Base-by-base conservation (phyloP, 2,329 filamentous ascomycete species). In the Ophiocordyceps camponoti-leonardi region DNA sequence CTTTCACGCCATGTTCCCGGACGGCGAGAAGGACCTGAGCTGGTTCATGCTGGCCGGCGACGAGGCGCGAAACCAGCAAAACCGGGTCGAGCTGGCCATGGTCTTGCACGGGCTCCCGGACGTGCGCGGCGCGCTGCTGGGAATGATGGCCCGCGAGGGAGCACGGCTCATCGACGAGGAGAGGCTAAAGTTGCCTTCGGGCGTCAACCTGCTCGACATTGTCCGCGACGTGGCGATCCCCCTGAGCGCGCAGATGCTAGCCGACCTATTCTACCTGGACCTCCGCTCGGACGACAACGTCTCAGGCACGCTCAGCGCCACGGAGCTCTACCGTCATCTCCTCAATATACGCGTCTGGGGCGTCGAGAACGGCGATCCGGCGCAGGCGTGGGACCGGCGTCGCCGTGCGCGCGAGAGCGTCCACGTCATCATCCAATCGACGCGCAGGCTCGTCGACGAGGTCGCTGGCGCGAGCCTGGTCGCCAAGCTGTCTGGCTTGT, bases 261-360 rank as follows among this genome's bases (percentile, higher is more conserved):
- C 73, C 0, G 70, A 77, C 40, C 60, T 75, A 13, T 76, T 78
- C 56, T 75, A 73, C 45, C 62, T 79, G 31, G 77, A 78, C 3
- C 53, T 81, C 28, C 73, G 75, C 51, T 72, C 69, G 0, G 59
- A 66, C 0, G 66, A 76, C 51, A 68, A 71, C 19, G 75, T 75
- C 0, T 60, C 62, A 11, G 76, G 76, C 11, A 56, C 53, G 0
- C 60, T 67, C n/a, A 56, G 59, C 4, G 50, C 56, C 1, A 55
- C 63, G 1, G 61, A 69, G 18, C 50, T 72, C 26, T 72, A 69
- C 54, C 57, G 56, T 1, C 50, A 62, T 19, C 55, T 71, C 20
- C 52, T 67, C 18, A 59, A 69, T 46, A 57, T 72, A 22, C 67
- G 68, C 31, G 58, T 61, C 46, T 71, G 63, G 60, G 67, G 64